These are phyloP conservation scores for Microbotryum intermedium DNA, from an alignment of 1,284 basidiomycete genomes.

Conservation along the genomic window DNA sequence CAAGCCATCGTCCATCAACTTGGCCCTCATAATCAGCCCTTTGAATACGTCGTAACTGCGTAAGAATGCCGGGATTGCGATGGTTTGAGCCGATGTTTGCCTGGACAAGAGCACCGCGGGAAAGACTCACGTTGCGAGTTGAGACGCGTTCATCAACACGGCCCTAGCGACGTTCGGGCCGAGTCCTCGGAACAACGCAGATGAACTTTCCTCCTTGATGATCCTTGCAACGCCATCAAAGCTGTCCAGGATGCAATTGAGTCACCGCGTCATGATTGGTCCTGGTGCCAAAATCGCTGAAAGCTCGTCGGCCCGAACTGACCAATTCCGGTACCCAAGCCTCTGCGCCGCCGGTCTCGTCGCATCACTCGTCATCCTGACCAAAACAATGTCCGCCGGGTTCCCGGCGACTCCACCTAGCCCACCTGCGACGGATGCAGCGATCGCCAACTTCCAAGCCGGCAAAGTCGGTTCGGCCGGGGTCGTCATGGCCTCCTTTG, in stretches of 20 bases:
- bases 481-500: slow-evolving; percentile 59
- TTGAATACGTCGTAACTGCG: slow-evolving; percentile 84
- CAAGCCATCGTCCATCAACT: slow-evolving; percentile 69
- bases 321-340: slow-evolving; percentile 56
- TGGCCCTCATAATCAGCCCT: slow-evolving; percentile 58
- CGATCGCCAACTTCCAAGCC: slow-evolving; percentile 68
- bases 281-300: background rate
- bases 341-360: slow-evolving; percentile 73
- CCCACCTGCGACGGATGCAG: slow-evolving; percentile 42
- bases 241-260: slow-evolving; percentile 47
- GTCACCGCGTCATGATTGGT: background rate
- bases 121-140: slow-evolving; percentile 65
- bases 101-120: background rate
- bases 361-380: slow-evolving; percentile 79
- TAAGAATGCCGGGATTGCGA: no score
- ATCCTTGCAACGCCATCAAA: slow-evolving; percentile 67
- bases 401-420: slow-evolving; percentile 57
- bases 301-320: background rate
- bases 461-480: slow-evolving; percentile 40
- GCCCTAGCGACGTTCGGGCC: slow-evolving; percentile 78
- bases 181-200: slow-evolving; percentile 66
- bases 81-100: background rate
- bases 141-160: slow-evolving; percentile 81
- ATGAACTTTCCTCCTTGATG: slow-evolving; percentile 61
- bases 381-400: slow-evolving; percentile 54